Conservation (phyloP, 306 rosid genomes). For the Citrullus mucosospermus region DNA sequence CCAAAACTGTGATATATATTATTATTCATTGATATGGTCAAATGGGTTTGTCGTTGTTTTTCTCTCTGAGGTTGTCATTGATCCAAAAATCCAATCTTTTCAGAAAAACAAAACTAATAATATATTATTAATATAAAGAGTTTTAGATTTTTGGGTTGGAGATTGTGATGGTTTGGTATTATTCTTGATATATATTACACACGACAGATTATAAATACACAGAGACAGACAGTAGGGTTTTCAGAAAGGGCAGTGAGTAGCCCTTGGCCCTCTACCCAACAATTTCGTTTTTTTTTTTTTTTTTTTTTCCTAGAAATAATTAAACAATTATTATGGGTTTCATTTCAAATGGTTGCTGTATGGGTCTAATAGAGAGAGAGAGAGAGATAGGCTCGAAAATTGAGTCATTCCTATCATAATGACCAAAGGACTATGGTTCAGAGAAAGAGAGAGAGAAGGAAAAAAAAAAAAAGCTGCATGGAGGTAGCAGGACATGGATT, state of each 20-base stretch:
- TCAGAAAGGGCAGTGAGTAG: slow-evolving; percentile 5
- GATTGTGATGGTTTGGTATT: slow-evolving; percentile 10
- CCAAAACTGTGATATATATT: background rate
- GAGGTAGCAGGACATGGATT: background rate
- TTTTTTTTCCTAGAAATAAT: background rate
- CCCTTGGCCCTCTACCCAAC: slow-evolving; percentile 1
- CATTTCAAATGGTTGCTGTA: background rate
- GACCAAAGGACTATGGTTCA: slow-evolving; percentile 16
- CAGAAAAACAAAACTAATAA: too few species aligned
- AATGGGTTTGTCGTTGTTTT: background rate
- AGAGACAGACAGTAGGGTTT: slow-evolving; percentile 12
- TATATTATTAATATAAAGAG: background rate
- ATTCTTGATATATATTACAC: background rate
- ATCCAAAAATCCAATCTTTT: background rate
- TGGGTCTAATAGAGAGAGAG: background rate
- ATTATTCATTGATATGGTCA: background rate
- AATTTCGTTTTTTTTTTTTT: background rate
- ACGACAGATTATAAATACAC: slow-evolving; percentile 9
- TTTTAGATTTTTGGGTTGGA: background rate
- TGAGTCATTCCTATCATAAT: slow-evolving; percentile 60
- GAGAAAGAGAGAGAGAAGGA: background rate
- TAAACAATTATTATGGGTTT: background rate
- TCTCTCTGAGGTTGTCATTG: background rate
- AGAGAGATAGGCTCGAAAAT: slow-evolving; percentile 24
- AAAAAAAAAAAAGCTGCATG: slow-evolving; percentile 11